Evolutionary conservation across 805 yeast species (phyloP).

Genomic region (Cyberlindnera misumaiensis): DNA sequence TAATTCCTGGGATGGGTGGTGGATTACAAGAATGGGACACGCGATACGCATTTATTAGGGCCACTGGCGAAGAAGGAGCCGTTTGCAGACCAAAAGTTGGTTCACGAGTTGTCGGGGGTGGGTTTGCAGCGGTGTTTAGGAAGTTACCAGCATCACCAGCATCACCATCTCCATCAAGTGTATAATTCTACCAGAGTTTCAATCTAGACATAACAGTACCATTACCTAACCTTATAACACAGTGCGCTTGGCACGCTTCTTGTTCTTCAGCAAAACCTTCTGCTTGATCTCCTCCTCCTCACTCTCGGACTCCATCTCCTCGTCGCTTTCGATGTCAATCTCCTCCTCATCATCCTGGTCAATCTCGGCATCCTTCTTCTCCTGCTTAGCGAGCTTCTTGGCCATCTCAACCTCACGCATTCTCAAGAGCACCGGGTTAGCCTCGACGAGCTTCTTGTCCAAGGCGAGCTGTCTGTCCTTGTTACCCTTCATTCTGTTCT

Average conservation of each 20-base stretch:
- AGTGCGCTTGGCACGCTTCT: slow-evolving; percentile 21
- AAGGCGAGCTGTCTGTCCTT: slow-evolving; percentile 77
- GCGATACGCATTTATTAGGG: slow-evolving; percentile 31
- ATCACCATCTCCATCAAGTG: too few relatives aligned
- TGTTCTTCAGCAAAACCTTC: slow-evolving; percentile 29
- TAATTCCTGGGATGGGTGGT: slow-evolving; percentile 44
- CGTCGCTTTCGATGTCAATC: slow-evolving; percentile 55
- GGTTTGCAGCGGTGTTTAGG: slow-evolving; percentile 39
- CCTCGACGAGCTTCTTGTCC: slow-evolving; percentile 84
- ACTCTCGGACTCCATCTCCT: slow-evolving; percentile 35
- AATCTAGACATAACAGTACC: neutral
- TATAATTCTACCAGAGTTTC: neutral
- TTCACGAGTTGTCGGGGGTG: slow-evolving; percentile 40
- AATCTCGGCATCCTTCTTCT: slow-evolving; percentile 45
- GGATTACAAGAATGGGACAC: slow-evolving; percentile 48
- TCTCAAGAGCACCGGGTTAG: slow-evolving; percentile 81
- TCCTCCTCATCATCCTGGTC: slow-evolving; percentile 49
- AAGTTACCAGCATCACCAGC: slow-evolving; percentile 28
- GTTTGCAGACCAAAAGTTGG: slow-evolving; percentile 49
- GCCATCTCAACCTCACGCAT: slow-evolving; percentile 91
- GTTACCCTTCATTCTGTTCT: slow-evolving; percentile 98
- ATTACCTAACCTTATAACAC: slow-evolving; percentile 2
- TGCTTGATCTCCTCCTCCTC: slow-evolving; percentile 41
- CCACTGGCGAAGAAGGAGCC: slow-evolving; percentile 32
- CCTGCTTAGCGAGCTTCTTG: slow-evolving; percentile 63